Conservation (phyloP, 331 rosid species). For the Prunus yedoensis region DNA sequence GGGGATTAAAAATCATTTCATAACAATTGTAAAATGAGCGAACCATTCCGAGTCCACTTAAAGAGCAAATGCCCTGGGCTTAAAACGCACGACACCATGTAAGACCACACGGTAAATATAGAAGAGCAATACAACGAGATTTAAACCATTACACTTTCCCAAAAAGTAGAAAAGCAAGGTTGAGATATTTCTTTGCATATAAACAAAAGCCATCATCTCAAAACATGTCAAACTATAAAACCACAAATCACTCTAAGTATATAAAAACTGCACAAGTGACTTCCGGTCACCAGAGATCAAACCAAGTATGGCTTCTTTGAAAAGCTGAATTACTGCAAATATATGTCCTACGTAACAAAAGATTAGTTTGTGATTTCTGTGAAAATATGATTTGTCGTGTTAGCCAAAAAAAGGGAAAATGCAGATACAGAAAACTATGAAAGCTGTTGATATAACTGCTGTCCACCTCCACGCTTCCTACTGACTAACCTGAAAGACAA, state of each 20-base stretch:
- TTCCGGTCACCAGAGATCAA: background rate
- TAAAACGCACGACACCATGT: too few relatives aligned
- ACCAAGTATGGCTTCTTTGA: background rate
- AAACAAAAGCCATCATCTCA: background rate
- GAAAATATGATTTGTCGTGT: background rate
- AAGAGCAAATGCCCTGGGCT: too few relatives aligned
- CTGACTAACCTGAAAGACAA: constrained; percentile 4
- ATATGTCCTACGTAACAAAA: background rate
- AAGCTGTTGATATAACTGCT: background rate
- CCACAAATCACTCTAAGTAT: background rate
- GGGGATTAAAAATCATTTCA: too few relatives aligned
- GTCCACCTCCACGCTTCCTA: background rate
- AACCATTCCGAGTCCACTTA: too few relatives aligned
- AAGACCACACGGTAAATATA: too few relatives aligned
- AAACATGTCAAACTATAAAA: background rate
- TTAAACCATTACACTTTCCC: background rate
- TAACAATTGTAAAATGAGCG: too few relatives aligned
- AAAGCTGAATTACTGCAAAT: background rate
- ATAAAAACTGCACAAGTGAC: background rate
- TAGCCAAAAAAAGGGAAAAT: background rate
- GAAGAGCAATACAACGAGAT: background rate
- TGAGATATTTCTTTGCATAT: background rate
- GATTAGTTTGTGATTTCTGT: background rate
- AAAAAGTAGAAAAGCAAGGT: background rate
- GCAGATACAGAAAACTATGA: background rate